Conservation (phyloP, 202 grass and related monocot genomes). For the Setaria viridis region DNA sequence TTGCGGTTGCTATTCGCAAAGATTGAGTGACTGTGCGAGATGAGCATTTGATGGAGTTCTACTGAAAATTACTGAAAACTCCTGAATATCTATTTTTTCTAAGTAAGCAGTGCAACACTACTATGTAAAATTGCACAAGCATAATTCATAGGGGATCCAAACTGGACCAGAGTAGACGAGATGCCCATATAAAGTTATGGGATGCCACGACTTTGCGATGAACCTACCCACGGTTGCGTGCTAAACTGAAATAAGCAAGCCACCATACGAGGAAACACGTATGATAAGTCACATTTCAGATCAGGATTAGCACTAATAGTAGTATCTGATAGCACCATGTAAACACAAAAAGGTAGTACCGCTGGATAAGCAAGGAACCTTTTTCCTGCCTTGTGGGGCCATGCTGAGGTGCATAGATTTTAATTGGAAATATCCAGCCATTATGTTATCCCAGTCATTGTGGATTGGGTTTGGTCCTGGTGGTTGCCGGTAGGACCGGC, state of each 20-base stretch:
- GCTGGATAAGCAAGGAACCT: background rate
- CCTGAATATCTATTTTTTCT: background rate
- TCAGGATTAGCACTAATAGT: background rate
- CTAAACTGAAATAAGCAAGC: constrained; percentile 5
- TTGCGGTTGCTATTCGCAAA: background rate
- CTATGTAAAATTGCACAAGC: no score
- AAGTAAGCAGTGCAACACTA: no score
- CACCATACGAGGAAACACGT: constrained; percentile 1
- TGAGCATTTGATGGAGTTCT: background rate
- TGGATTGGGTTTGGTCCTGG: constrained; percentile 38
- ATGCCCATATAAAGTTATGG: background rate
- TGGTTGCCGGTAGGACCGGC: background rate
- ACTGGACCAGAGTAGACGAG: no score
- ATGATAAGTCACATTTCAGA: constrained; percentile 9
- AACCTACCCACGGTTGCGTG: background rate
- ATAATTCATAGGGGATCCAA: no score
- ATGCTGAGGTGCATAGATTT: constrained; percentile 21
- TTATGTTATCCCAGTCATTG: constrained; percentile 27
- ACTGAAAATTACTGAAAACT: background rate
- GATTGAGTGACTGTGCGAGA: background rate
- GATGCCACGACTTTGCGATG: background rate
- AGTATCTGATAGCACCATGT: background rate
- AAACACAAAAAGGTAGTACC: background rate
- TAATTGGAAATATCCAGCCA: background rate
- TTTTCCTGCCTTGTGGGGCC: background rate